Conservation (phyloP, 306 rosid species). For the Casuarina glauca region DNA sequence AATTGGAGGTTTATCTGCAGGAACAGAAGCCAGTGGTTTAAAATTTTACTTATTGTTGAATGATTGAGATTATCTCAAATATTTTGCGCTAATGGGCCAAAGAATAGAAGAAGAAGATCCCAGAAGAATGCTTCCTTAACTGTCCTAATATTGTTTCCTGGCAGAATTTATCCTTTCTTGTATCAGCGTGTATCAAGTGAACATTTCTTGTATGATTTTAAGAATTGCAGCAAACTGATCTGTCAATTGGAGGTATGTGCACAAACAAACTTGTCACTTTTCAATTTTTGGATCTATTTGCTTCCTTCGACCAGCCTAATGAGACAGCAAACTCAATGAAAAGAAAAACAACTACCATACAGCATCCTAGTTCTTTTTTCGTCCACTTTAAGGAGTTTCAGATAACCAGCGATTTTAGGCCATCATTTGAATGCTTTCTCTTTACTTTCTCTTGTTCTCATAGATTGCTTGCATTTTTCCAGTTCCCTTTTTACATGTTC, state of each 20-base stretch:
- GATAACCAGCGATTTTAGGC: too few relatives aligned
- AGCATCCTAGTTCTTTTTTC: too few relatives aligned
- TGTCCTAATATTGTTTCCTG: background rate
- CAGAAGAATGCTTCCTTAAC: background rate
- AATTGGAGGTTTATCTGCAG: constrained; percentile 89
- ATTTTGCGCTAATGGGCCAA: background rate
- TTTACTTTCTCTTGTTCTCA: too few relatives aligned
- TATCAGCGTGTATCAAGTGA: background rate
- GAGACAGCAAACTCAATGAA: too few relatives aligned
- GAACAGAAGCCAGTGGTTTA: constrained; percentile 25
- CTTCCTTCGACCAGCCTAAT: too few relatives aligned
- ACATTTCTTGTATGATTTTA: background rate
- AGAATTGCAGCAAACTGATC: background rate
- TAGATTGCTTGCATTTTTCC: too few relatives aligned
- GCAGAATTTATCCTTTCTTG: background rate
- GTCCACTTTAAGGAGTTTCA: too few relatives aligned
- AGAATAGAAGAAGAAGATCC: background rate
- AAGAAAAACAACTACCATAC: too few relatives aligned
- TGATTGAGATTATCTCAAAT: background rate
- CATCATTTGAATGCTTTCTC: too few relatives aligned
- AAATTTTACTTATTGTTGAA: constrained; percentile 8
- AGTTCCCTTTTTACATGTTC: too few relatives aligned
- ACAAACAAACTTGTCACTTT: background rate
- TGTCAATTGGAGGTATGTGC: background rate
- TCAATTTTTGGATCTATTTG: too few relatives aligned